These are phyloP conservation scores for Grammothele lineata DNA, from an alignment of 768 basidiomycete species.

Conservation along the genomic window DNA sequence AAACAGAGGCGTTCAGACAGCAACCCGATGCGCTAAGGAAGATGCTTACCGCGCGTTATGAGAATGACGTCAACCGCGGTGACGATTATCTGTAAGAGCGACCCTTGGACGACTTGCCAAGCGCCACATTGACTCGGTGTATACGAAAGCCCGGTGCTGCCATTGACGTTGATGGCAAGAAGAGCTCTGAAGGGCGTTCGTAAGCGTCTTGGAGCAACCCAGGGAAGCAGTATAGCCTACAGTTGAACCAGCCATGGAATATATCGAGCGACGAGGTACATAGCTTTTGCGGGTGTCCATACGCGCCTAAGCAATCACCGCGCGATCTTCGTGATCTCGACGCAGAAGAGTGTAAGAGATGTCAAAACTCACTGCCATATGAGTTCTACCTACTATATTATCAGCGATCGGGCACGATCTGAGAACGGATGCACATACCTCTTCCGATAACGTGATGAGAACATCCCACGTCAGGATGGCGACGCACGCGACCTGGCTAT, in stretches of 20 bases:
- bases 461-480: slow-evolving; percentile 16
- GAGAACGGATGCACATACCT: slow-evolving; percentile 3
- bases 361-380: slow-evolving; percentile 20
- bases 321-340: neutral
- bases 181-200: slow-evolving; percentile 15
- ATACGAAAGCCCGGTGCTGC: slow-evolving; percentile 18
- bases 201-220: too few species aligned
- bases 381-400: slow-evolving; percentile 16
- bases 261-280: slow-evolving; percentile 21
- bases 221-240: slow-evolving; percentile 3
- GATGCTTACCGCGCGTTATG: slow-evolving; percentile 19
- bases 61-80: slow-evolving; percentile 24
- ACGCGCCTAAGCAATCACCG: slow-evolving; percentile 7
- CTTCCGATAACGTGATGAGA: slow-evolving; percentile 10
- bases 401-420: too few species aligned
- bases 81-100: slow-evolving; percentile 20
- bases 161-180: slow-evolving; percentile 22
- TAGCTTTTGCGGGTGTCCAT: slow-evolving; percentile 20
- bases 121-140: slow-evolving; percentile 12
- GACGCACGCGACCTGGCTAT: slow-evolving; percentile 13
- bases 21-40: neutral
- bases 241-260: slow-evolving; percentile 21
- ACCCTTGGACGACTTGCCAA: slow-evolving; percentile 22
- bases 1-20: neutral
- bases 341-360: neutral